Evolutionary conservation across 495 filamentous ascomycete genomes (phyloP), one percentile per base, ranked within the genome.

Genomic region (Zalerion maritima): DNA sequence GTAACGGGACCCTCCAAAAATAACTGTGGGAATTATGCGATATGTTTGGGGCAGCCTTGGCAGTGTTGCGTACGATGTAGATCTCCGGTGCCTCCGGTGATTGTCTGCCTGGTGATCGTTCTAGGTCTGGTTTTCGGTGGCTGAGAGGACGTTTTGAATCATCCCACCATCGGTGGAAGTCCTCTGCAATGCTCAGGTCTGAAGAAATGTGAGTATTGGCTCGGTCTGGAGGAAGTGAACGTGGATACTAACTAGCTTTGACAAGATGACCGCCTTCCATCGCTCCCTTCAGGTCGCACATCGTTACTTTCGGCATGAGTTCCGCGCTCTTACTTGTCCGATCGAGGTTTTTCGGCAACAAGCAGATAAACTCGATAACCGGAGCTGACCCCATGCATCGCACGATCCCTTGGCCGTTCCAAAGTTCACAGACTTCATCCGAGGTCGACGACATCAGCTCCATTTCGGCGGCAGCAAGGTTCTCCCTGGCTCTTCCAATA

Each of bases 401-500:
- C 6, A 54, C 43, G 3, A 58, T 38, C 1, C 35, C 33, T 14
- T 43, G 22, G 2, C 53, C 51, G 21, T 52, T 57, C 49, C 45
- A 58, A 12, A 57, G 30, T 24, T 57, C 51, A 25, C 53, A 47
- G 0, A 55, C 43, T 21, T 55, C 50, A 0, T 35, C 6, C 0
- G 45, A 48, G 3, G 45, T 53, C 0, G 50, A 53, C 1, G 45
- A 49, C 44, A 54, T 49, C 5, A 57, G 28, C 14, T 57, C 51
- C 0, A 33, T 24, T 33, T 57, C 51, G 14, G 43, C 47, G 1
- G 23, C 14, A 5, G 46, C 53, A 2, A 33, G 24, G 30, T 31
- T 49, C 31, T 57, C 55, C 31, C 46, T 43, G 14, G 47, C 51
- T 7, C 57, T 31, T 6, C 68, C 69, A 24, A 73, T 52, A 14